These are phyloP conservation scores for Arabidopsis hybrid DNA, from an alignment of 441 rosid species.

Conservation along the genomic window DNA sequence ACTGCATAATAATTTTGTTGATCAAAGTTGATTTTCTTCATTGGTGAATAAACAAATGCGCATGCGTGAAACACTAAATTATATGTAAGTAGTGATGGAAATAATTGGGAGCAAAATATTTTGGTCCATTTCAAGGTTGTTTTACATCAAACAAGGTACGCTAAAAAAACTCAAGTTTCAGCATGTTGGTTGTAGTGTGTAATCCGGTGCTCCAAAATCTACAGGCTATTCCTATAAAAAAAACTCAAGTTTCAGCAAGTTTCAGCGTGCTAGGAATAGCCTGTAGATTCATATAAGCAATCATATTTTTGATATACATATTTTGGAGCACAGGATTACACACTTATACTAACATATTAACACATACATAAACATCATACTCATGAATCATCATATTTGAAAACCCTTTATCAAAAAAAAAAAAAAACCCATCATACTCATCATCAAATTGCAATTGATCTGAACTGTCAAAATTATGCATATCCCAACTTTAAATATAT, in stretches of 20 bases:
- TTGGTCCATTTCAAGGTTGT: background rate
- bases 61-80: conserved; percentile 25
- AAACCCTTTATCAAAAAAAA: too few species aligned
- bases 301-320: conserved; percentile 1
- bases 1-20: conserved; percentile 38
- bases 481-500: background rate
- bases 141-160: background rate
- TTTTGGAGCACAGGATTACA: background rate
- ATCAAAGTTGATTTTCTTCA: conserved; percentile 35
- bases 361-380: too few species aligned
- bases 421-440: background rate
- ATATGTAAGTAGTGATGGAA: background rate
- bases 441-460: conserved; percentile 8
- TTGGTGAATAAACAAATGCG: conserved; percentile 18
- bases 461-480: conserved; percentile 6
- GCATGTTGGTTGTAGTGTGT: too few species aligned
- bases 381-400: too few species aligned
- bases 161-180: conserved; percentile 4
- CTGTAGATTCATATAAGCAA: background rate
- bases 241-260: too few species aligned
- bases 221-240: too few species aligned
- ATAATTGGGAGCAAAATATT: background rate
- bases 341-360: background rate
- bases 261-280: too few species aligned
- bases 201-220: too few species aligned